Conservation (phyloP, 2,329 filamentous ascomycete species). For the Tolypocladium ovalisporum region DNA sequence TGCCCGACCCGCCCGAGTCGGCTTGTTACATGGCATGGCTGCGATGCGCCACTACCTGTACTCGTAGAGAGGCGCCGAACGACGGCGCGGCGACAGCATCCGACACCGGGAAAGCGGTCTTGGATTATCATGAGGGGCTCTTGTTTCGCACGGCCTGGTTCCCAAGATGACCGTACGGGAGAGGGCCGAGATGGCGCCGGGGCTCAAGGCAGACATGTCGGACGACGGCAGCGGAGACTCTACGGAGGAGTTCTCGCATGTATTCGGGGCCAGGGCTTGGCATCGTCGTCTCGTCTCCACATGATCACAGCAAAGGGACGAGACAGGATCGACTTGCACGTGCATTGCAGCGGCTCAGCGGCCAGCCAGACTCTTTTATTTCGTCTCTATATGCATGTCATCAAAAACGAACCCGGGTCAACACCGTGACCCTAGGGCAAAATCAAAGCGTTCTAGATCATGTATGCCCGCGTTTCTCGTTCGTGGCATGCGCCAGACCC, state of each 20-base stretch:
- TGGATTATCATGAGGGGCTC: no score
- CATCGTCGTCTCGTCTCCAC: background rate
- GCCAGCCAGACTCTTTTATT: background rate
- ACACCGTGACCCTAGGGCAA: background rate
- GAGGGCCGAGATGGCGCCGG: conserved; percentile 1
- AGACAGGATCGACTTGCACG: background rate
- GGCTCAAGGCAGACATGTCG: background rate
- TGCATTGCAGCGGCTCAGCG: background rate
- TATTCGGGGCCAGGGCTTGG: background rate
- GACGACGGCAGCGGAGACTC: background rate
- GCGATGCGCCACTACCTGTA: background rate
- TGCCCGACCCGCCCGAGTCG: background rate
- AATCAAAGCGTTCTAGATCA: background rate
- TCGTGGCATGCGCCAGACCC: background rate
- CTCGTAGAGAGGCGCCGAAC: background rate
- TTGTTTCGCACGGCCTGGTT: background rate
- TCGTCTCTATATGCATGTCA: background rate
- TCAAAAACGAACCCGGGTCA: background rate
- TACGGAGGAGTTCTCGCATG: background rate
- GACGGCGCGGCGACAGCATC: background rate
- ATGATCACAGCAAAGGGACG: background rate
- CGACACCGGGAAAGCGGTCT: no score
- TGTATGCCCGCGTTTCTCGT: conserved; percentile 1
- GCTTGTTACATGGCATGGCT: background rate
- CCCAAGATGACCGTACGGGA: background rate